Base-by-base conservation (phyloP, 2,329 filamentous ascomycete genomes). In the Trichoderma semiorbis region DNA sequence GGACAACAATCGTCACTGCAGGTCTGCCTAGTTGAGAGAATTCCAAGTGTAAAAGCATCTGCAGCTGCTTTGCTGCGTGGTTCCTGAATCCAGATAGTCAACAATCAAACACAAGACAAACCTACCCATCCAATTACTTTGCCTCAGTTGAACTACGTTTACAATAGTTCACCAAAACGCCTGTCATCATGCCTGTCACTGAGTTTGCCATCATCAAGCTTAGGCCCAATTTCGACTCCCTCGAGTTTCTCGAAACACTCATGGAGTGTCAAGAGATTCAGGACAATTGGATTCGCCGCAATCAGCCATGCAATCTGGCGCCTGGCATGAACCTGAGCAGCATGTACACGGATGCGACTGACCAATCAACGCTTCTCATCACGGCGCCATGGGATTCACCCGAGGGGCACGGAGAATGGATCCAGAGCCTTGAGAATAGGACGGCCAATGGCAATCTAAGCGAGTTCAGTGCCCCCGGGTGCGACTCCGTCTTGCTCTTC, bases 331-430 rank as follows among this genome's bases (percentile, higher is more conserved):
- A 78, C 60, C 77, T 82, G 21, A 83, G 82, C 57, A 78, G 78
- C 53, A 78, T 80, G 72, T 81, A 79, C 72, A 75, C 80, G 34
- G 79, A 77, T 53, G 80, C 80, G 24, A 78, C 80, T 28, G 78
- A 83, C 69, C 79, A 80, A 12, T 76, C 80, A 3, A 75, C 77
- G 32, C 72, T 84, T n/a, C 77, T 87, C 74, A 79, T 87, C 73
- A 83, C 82, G 5, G 82, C 84, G 21, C 79, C 81, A 12, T 86
- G 85, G 85, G 78, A 81, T 69, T 83, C 81, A 0, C 79, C 80
- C 24, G 80, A 79, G 16, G 80, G 80, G 6, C 84, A 87, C 71
- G 73, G 72, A 61, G 74, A 80, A 64, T 87, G 85, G 85, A 81
- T 85, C 63, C 77, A 78, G 58, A 83, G 81, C 65, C 74, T 78